phyloP scores from a whole-genome alignment of 2,329 filamentous ascomycete species.

The Cadophora luteo-olivacea region DNA sequence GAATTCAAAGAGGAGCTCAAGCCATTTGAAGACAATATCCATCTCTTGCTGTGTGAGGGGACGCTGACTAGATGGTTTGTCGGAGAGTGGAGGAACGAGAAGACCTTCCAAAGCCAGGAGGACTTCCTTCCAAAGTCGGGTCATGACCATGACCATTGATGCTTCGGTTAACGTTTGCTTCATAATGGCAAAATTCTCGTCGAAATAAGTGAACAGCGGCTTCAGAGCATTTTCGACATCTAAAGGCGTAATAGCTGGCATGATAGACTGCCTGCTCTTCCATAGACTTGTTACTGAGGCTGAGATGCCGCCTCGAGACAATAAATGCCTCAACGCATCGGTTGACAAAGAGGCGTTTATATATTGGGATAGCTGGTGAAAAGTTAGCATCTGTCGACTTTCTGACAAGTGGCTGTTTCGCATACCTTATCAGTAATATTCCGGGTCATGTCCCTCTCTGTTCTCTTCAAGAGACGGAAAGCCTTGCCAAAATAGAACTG shows the following conservation, averaged over 20 bases:
- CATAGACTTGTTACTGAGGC: conserved; percentile 75
- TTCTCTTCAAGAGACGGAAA: conserved; percentile 92
- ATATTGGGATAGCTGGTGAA: conserved; percentile 78
- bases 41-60: conserved; percentile 86
- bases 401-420: background rate
- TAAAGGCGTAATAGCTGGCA: conserved; percentile 66
- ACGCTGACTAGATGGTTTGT: conserved; percentile 88
- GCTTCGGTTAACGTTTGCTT: conserved; percentile 92
- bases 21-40: conserved; percentile 94
- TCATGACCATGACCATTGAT: conserved; percentile 99
- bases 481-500: conserved; percentile 98
- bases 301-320: conserved; percentile 73
- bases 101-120: conserved; percentile 88
- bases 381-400: conserved; percentile 6
- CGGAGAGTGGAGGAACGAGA: conserved; percentile 90
- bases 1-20: conserved; percentile 88
- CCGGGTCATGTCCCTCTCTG: conserved; percentile 96
- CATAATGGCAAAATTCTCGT: conserved; percentile 99
- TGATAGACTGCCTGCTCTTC: conserved; percentile 63
- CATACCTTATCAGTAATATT: conserved; percentile 95
- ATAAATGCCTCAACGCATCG: conserved; percentile 76
- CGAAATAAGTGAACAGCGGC: conserved; percentile 91
- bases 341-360: conserved; percentile 89
- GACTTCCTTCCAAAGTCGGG: conserved; percentile 96
- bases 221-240: conserved; percentile 84